Evolutionary conservation across 2,329 filamentous ascomycete species (phyloP).

Genomic region (Colletotrichum endophyticum): DNA sequence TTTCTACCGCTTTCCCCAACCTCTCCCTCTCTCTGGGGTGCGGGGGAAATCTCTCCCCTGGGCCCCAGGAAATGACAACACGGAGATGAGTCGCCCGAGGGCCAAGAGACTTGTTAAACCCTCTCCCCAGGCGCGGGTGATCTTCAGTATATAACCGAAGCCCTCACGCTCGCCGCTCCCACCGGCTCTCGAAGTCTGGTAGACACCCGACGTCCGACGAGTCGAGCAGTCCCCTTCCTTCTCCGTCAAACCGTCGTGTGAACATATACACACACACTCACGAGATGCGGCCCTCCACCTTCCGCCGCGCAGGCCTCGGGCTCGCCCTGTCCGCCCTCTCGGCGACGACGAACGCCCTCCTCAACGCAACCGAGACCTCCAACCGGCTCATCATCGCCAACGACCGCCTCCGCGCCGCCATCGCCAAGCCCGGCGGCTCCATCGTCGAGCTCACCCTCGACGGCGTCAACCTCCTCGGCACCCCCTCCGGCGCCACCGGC

Average conservation of each 20-base stretch:
- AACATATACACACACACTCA: neutral
- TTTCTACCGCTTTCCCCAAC: neutral
- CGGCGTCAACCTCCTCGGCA: constrained; percentile 52
- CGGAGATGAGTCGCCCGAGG: constrained; percentile 10
- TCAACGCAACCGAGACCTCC: constrained; percentile 38
- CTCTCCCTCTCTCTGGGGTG: neutral
- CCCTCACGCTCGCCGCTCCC: neutral
- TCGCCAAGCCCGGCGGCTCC: constrained; percentile 40
- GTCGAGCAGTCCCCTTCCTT: neutral
- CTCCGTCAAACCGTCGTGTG: neutral
- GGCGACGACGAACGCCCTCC: constrained; percentile 23
- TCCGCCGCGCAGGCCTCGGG: neutral
- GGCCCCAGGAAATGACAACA: neutral
- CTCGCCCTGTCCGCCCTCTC: neutral
- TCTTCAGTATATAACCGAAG: neutral
- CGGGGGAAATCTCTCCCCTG: neutral
- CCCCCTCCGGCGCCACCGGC: constrained; percentile 45
- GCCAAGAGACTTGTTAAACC: neutral
- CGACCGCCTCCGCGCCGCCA: constrained; percentile 40
- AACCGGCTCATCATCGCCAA: constrained; percentile 39
- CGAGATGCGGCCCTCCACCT: neutral
- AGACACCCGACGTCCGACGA: neutral
- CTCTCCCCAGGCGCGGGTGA: neutral
- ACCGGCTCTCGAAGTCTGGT: neutral
- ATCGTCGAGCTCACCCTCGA: constrained; percentile 38